Base-by-base conservation (phyloP, 805 yeast species). In the Ascoidea rubescens region DNA sequence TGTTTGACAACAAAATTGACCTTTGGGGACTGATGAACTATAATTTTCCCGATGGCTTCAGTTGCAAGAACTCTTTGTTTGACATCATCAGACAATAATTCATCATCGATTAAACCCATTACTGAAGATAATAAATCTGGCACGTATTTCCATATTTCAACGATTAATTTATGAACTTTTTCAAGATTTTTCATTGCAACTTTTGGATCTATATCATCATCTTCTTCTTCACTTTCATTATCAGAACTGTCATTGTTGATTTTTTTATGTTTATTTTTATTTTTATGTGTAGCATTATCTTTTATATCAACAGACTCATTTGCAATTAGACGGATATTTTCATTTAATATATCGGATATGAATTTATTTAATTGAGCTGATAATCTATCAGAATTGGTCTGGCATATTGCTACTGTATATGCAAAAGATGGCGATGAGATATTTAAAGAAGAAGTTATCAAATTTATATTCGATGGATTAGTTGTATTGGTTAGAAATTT, bases 31-130 rank as follows among this genome's bases (percentile, higher is more conserved):
- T 66, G 65, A 10, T 69, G 63, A 0, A 78, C 67, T 1, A 88
- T 63, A 62, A 90, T 78, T 46, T 73, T 65, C 0, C 95, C 91
- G 2, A 90, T 74, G 0, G 93, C 77, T 47, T 77, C 77, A 0
- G 95, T 84, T 0, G 96, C 89, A 51, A 84, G 64, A 0, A 73
- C 62, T 56, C 96, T 71, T 14, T 70, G 64, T 33, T 77, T 79
- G 57, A 80, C 77, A 46, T 83, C 86, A 0, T 95, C 87, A 53
- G 79, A 79, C 12, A 52, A 37, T 46, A 89, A 67, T 57, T 89
- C 95, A 59, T 86, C 88, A 57, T 86, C 87, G 4, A 89, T 69
- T 50, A 87, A 74, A 0, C 95, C 93, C 72, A 86, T 78, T 0
- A 85, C 84, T 1, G 93, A 78, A 4, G 77, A 73, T 8, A 87